Base-by-base conservation (phyloP, 2,329 filamentous ascomycete species). In the Camptophora hylomeconis region DNA sequence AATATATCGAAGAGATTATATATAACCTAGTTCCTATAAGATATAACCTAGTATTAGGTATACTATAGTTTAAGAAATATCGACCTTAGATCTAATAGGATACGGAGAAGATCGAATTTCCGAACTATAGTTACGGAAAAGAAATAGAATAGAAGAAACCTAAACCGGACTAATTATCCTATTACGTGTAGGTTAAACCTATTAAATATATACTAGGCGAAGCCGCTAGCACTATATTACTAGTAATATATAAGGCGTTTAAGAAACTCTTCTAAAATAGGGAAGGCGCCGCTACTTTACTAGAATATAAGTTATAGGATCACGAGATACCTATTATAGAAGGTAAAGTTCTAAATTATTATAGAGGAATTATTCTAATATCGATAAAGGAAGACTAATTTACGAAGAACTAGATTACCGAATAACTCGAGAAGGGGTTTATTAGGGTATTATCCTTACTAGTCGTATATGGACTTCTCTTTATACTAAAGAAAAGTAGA, bases 101-200 rank as follows among this genome's bases (percentile, higher is more conserved):
- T 12, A 7, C 12, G 7, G n/a, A 24, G n/a, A 24, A 24, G 12
- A 24, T 10, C n/a, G 10, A 13, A 24, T 5, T 12, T n/a, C 15
- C 5, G 21, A n/a, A 24, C 14, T 12, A 7, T 7, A 12, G 7
- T 24, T n/a, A n/a, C n/a, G n/a, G 14, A 7, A 7, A 11, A 24
- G 7, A 24, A 7, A 13, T 11, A 13, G 14, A 7, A 7, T 7
- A 11, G 14, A 24, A 11, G 14, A 24, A 12, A 11, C 7, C 7
- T 24, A 11, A 24, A 24, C 7, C n/a, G 22, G 22, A 12, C n/a
- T 24, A 24, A 10, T 24, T 24, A 8, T 24, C n/a, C n/a, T n/a
- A n/a, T n/a, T n/a, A n/a, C n/a, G n/a, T n/a, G n/a, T n/a, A n/a
- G n/a, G n/a, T n/a, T n/a, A n/a, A n/a, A n/a, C n/a, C n/a, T n/a